Conservation (phyloP, 2,329 filamentous ascomycete genomes). For the Bisporella sp. region DNA sequence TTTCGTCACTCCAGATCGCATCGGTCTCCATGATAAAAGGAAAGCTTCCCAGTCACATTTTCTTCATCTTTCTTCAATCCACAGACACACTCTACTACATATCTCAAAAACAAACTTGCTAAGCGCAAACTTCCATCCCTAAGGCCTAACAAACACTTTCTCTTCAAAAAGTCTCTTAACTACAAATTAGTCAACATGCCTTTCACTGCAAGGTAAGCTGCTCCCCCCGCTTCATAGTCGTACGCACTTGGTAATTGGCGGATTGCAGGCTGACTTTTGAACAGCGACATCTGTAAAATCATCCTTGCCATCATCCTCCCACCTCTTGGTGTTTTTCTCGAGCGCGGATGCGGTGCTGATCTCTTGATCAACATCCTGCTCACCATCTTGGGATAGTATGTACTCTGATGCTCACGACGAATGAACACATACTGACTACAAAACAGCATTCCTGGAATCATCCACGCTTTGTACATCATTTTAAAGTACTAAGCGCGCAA, state of each 20-base stretch:
- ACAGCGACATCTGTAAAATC: constrained; percentile 71
- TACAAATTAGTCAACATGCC: constrained; percentile 33
- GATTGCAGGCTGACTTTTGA: constrained; percentile 12
- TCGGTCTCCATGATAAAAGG: neutral
- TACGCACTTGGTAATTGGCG: too few relatives aligned
- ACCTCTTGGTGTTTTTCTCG: constrained; percentile 87
- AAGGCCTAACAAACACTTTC: neutral
- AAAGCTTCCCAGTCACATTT: neutral
- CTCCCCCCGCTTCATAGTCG: neutral
- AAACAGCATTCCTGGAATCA: constrained; percentile 7
- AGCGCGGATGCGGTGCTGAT: constrained; percentile 78
- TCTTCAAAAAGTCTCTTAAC: constrained; percentile 2
- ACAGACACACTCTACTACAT: too few relatives aligned
- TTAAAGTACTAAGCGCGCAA: constrained; percentile 63
- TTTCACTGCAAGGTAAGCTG: constrained; percentile 49
- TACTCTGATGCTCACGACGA: constrained; percentile 28
- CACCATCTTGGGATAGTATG: constrained; percentile 53
- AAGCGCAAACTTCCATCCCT: neutral
- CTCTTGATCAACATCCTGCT: constrained; percentile 88
- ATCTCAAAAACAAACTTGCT: neutral
- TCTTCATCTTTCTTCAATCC: neutral
- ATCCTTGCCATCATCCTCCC: constrained; percentile 85
- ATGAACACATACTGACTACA: neutral
- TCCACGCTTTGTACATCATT: constrained; percentile 49
- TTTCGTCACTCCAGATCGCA: too few relatives aligned